Base-by-base conservation (phyloP, 75 land plant genomes). In the Azolla pinnata region DNA sequence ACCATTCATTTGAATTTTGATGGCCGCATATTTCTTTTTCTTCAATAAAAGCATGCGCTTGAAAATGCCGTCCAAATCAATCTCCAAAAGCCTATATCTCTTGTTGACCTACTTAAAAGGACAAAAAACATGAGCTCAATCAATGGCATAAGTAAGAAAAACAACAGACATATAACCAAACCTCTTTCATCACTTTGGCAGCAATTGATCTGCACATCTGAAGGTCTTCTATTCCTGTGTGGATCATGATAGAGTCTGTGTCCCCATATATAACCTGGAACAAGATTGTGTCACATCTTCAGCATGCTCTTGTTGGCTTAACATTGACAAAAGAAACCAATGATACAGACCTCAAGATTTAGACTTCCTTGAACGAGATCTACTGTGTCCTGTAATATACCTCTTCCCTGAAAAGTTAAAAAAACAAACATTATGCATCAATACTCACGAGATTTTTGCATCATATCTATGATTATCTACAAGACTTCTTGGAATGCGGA, bases 221-320 rank as follows among this genome's bases (percentile, higher is more conserved):
- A 57, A 90, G 73, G 60, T 95, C 96, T 68, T 95, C 97, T 1
- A 89, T 67, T 21, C 99, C 99, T 60, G 71, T 90, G 49, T 89
- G 67, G 38, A 95, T 89, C 99, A 95, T 95, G 42, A 95, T 95
- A 16, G 99, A 89, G 76, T 95, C 99, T 57, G 99, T 95, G 67
- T 95, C 99, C 23, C 99, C 99, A 76, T 95, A 95, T n/a, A 95
- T 86, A 44, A 95, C 99, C 99, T 95, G 21, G 2, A 18, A 46
- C 14, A 4, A 46, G 42, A 9, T 9, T 8, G 54, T 5, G n/a
- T 19, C 8, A 51, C 17, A 10, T 42, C 10, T 10, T 42, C 14
- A 10, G 54, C 19, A 52, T 9, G 54, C 19, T 8, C 19, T 8
- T 52, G 12, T 52, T 14, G 54, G 20, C 10, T 52, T 12, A 20